These are phyloP conservation scores for Babesia bigemina DNA, from an alignment of 169 alveolate species.

Conservation along the genomic window DNA sequence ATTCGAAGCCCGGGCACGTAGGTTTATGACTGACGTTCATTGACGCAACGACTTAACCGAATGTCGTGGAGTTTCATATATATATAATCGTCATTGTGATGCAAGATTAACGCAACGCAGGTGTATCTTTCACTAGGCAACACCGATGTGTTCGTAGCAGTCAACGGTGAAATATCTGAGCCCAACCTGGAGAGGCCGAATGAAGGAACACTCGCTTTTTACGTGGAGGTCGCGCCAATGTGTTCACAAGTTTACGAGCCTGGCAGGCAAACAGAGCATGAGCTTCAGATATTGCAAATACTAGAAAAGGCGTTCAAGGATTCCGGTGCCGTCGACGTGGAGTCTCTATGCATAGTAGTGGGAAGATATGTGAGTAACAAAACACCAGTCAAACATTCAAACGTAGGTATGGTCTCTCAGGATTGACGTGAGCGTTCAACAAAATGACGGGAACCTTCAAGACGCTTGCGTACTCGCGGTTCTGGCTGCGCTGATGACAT, in stretches of 20 bases:
- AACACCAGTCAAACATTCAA: background rate
- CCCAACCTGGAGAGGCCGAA: conserved; percentile 65
- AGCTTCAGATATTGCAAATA: conserved; percentile 7
- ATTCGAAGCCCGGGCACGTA: conserved; percentile 45
- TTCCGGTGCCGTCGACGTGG: conserved; percentile 63
- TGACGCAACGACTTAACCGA: background rate
- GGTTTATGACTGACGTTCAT: background rate
- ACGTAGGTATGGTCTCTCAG: conserved; percentile 71
- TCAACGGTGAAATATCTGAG: conserved; percentile 59
- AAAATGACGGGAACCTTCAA: conserved; percentile 70
- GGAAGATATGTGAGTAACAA: conserved; percentile 58
- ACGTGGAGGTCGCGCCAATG: conserved; percentile 50
- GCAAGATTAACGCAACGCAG: too few species aligned
- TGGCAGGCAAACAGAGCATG: conserved; percentile 52
- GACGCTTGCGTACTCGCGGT: conserved; percentile 69
- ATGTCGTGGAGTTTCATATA: background rate
- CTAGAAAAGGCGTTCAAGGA: conserved; percentile 68
- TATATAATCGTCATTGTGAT: background rate
- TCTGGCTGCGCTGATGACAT: conserved; percentile 56
- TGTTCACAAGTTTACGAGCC: conserved; percentile 55
- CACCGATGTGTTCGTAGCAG: conserved; percentile 54
- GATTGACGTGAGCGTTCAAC: conserved; percentile 61
- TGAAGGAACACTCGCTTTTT: conserved; percentile 58
- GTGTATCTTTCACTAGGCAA: conserved; percentile 58
- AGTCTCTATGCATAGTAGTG: conserved; percentile 62